Base-by-base conservation (phyloP, 306 rosid genomes). In the Bauhinia variegata region DNA sequence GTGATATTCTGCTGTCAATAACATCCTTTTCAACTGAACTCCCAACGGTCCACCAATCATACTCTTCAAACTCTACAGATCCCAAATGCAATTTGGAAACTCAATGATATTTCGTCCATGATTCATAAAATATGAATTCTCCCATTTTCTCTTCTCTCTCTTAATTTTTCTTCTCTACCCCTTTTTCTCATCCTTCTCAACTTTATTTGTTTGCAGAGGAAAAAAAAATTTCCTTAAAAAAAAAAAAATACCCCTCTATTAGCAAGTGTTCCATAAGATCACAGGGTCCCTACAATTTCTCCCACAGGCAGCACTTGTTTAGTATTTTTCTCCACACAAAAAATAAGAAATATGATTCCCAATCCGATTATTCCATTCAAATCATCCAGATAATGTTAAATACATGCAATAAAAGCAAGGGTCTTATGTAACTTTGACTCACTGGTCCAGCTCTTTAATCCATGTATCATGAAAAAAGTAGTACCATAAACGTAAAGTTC, bases 351-450 rank as follows among this genome's bases (percentile, higher is more conserved):
- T 11, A 11, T 23, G 14, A 38, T 11, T 17, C 43, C 16, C 34
- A 60, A 7, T 4, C 39, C 10, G 4, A 46, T 43, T 38, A 28
- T 56, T 72, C 60, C 31, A 62, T 11, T 65, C 50, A 52, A 57
- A 55, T 38, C 59, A 39, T 34, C 63, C 33, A 49, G 44, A 66
- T 17, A 54, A 60, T 57, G 55, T 54, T 11, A 75, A 58, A 17
- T 65, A 58, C 62, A 65, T 36, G 23, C 28, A 23, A 59, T 17
- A 46, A 70, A 70, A 54, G 75, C 67, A 71, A 60, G 60, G 32
- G 70, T 46, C 67, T 80, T 71, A 56, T 16, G 65, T 17, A 56
- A 67, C 54, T 8, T 36, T 71, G 39, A 46, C 67, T 56, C 4
- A 52, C 28, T 30, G 41, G 44, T 14, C 5, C 12, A 12, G 48